A percentile compares a stretch with the other conserved stretches of the same genome.
Evolutionary conservation across 2,329 filamentous ascomycete species (phyloP).

Genomic region (Sporothrix mexicana): DNA sequence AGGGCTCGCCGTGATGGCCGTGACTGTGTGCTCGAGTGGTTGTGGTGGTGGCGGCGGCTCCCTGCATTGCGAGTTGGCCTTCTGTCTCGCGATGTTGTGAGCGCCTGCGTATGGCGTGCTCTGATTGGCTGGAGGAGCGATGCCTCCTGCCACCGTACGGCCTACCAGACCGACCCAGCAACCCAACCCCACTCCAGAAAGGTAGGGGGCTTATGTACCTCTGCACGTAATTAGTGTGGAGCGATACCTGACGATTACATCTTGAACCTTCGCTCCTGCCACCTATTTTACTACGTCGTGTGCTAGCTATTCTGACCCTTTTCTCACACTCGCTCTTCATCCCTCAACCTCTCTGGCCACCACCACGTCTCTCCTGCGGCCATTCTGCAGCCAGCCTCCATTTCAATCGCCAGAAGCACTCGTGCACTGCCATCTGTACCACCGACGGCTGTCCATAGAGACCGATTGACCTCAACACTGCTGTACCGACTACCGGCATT

Average conservation of each 20-base stretch:
- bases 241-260: background rate
- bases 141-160: constrained; percentile 38
- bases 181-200: constrained; percentile 35
- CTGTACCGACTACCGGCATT: background rate
- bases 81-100: constrained; percentile 51
- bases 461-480: background rate
- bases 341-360: constrained; percentile 5
- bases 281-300: constrained; percentile 15
- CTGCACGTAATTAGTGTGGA: background rate
- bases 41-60: constrained; percentile 30
- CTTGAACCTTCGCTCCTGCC: constrained; percentile 16
- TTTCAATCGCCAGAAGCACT: background rate
- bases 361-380: background rate
- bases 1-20: constrained; percentile 20
- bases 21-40: constrained; percentile 29
- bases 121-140: constrained; percentile 47
- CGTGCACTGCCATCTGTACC: background rate
- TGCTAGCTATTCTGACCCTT: background rate
- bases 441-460: background rate
- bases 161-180: constrained; percentile 48
- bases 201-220: background rate
- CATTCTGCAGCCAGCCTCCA: background rate
- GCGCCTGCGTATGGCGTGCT: constrained; percentile 35
- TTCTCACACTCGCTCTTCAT: constrained; percentile 1
- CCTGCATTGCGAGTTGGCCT: constrained; percentile 22